Conservation (phyloP, 2,329 filamentous ascomycete species). For the Fusarium compactum region DNA sequence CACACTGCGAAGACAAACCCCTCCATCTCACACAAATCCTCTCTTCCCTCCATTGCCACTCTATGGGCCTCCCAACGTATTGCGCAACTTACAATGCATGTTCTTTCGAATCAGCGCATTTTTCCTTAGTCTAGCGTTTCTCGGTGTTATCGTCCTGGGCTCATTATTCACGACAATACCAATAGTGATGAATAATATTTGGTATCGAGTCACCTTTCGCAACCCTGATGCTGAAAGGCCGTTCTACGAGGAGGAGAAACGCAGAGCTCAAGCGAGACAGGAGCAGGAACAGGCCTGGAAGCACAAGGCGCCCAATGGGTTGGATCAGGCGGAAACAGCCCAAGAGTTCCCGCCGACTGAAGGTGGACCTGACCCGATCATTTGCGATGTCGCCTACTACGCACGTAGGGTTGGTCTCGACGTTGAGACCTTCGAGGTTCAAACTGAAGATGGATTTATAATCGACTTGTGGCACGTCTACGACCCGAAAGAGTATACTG, state of each 20-base stretch:
- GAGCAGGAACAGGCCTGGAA: slow-evolving; percentile 74
- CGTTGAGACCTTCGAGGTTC: slow-evolving; percentile 83
- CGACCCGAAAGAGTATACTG: slow-evolving; percentile 79
- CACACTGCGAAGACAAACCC: slow-evolving; percentile 62
- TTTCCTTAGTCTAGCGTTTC: slow-evolving; percentile 81
- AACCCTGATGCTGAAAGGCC: slow-evolving; percentile 71
- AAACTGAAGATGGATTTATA: slow-evolving; percentile 94
- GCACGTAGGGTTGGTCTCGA: slow-evolving; percentile 89
- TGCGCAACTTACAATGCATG: slow-evolving; percentile 74
- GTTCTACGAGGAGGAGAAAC: slow-evolving; percentile 79
- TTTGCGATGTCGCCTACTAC: slow-evolving; percentile 87
- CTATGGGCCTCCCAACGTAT: slow-evolving; percentile 78
- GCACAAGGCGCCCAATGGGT: slow-evolving; percentile 54
- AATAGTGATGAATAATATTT: slow-evolving; percentile 59
- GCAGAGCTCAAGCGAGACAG: slow-evolving; percentile 66
- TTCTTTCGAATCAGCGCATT: slow-evolving; percentile 76
- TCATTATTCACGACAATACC: slow-evolving; percentile 77
- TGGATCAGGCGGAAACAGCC: slow-evolving; percentile 58
- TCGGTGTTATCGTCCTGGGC: slow-evolving; percentile 80
- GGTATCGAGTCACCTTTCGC: slow-evolving; percentile 67
- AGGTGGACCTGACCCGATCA: slow-evolving; percentile 81
- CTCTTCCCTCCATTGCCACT: slow-evolving; percentile 87
- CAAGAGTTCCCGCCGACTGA: slow-evolving; percentile 79
- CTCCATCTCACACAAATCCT: slow-evolving; percentile 78
- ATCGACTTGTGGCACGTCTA: slow-evolving; percentile 91